Evolutionary conservation across 2,329 filamentous ascomycete species (phyloP), one percentile per base, ranked within the genome.

Genomic region (Proliferodiscus dingleyae): DNA sequence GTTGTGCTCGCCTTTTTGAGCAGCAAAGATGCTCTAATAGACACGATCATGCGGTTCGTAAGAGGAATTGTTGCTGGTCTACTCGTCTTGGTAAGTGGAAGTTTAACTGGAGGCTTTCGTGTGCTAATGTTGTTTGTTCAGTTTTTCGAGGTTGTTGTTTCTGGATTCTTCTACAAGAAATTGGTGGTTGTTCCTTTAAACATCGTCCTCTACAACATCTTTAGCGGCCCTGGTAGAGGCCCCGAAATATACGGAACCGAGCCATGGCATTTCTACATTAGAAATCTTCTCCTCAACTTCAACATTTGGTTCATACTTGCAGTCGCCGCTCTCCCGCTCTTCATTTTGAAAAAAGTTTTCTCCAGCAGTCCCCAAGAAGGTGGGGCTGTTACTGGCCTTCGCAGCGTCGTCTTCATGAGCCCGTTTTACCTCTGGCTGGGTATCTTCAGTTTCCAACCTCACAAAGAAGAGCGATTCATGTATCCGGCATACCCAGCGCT

Each of bases 401-500:
- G 89, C 28, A 87, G 84, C 8, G 60, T 94, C 38, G 78, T 91
- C 16, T 88, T 95, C 55, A 72, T 91, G 43, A 70, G 80, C 1
- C 93, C 93, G 0, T 95, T 97, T 66, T 98, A 97, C 64, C 75
- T 96, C 62, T 98, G 93, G 93, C 76, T 98, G 22, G 78, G 69
- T 3, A 93, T 97, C 51, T 97, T 98, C 69, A 91, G 87, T 0
- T 64, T 85, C 7, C 93, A 98, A 63, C 88, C 93, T 13, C 93
- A 98, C 69, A 98, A 98, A 62, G 93, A 98, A 65, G 93, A 98
- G 68, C 78, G 93, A 5, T 98, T 98, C 71, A 97, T 98, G 90
- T 98, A 95, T 61, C 93, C 93, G 0, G 87, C 81, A 2, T 98
- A 98, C 60, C 93, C 93, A 1, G 89, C 91, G 52, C 73, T 98